Base-by-base conservation (phyloP, 108 stramenopile species). In the Nitzschia sp. region DNA sequence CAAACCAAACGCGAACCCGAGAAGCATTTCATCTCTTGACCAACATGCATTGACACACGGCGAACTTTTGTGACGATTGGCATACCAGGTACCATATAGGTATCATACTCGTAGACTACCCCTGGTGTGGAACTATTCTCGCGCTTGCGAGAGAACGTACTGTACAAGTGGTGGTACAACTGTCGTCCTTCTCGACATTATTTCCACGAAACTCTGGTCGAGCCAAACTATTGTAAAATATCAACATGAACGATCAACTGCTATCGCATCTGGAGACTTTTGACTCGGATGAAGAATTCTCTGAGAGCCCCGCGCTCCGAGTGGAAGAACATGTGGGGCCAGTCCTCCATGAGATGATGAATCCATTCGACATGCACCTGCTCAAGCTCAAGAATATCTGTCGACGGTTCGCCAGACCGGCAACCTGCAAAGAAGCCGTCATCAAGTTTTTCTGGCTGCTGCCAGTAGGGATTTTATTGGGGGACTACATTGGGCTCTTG, bases 231-330 rank as follows among this genome's bases (percentile, higher is more conserved):
- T 44, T 44, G 15, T 15, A 13, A 44, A 44, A 13, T 44, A 44
- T 9, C 13, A 52, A 4, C 21, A 69, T 69, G 68, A 69, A 69
- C 34, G 27, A 27, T 19, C 68, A 69, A 53, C 33, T 69, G 45
- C 44, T 58, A 17, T 36, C 68, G 11, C 68, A 69, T 27, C 57
- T 69, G 2, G 57, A 45, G 32, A 45, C 68, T 27, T 69, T 48
- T 41, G 57, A 69, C 32, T 41, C 31, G 0, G 44, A 58, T 57
- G 68, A 58, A 17, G 45, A 47, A 19, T 58, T 33, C 32, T 58
- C 57, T 8, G 57, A 58, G 29, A 58, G 57, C 33, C 57, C 57
- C 0, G 57, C 25, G 25, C 17, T 34, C 1, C 6, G 13, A 13
- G 57, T 34, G 16, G 31, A 58, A 32, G 57, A 58, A 30, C 57